Evolutionary conservation across 805 yeast genomes (phyloP).

Genomic region (Nakazawaea molendinolei): DNA sequence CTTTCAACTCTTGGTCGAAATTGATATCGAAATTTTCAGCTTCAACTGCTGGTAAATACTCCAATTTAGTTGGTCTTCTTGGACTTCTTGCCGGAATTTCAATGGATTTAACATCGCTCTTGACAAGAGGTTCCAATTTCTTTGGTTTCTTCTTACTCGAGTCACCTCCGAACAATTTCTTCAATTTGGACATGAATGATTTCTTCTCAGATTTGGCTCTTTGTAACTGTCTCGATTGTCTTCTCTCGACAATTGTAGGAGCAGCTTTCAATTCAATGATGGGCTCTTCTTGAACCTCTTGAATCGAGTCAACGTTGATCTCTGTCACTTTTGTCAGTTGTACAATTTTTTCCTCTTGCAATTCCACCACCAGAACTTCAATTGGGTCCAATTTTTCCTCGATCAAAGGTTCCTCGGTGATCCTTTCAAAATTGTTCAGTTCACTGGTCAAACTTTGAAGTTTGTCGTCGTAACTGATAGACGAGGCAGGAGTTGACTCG

Average conservation of each 20-base stretch:
- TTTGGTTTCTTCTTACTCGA: not conserved
- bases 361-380: not conserved
- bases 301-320: too few species aligned
- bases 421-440: not conserved
- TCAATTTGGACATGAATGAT: constrained; percentile 3
- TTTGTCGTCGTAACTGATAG: constrained; percentile 12
- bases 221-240: not conserved
- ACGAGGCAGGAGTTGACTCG: constrained; percentile 13
- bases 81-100: too few species aligned
- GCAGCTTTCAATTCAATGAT: not conserved
- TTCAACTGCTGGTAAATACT: too few species aligned
- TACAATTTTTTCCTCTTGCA: not conserved
- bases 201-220: constrained; percentile 6
- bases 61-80: too few species aligned
- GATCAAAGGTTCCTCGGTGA: constrained; percentile 5
- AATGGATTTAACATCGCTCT: too few species aligned
- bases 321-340: too few species aligned
- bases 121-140: too few species aligned
- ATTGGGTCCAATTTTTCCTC: not conserved
- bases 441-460: not conserved
- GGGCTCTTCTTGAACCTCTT: not conserved
- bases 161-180: constrained; percentile 1
- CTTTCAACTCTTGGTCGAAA: constrained; percentile 10
- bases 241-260: constrained; percentile 2
- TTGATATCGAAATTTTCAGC: constrained; percentile 11